Percentiles rank a stretch among this genome's conserved stretches.
phyloP scores from a whole-genome alignment of 345 rosid genomes.

The Rhizophora mangle region DNA sequence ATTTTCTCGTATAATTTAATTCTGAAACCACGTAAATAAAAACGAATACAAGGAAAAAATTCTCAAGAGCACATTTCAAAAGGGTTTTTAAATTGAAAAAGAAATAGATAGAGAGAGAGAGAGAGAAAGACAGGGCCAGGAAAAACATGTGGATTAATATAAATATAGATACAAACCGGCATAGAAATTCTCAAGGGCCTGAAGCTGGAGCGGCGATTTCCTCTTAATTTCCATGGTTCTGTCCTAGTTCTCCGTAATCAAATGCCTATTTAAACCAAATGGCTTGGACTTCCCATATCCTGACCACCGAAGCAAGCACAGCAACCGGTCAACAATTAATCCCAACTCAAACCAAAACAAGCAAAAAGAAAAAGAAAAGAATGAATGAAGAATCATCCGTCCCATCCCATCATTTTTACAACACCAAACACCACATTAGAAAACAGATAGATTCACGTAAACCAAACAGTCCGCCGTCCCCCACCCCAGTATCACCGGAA shows the following conservation, averaged over 20 bases:
- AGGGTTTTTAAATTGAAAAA: not conserved
- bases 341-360: not conserved
- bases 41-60: too few species aligned
- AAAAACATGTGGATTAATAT: not conserved
- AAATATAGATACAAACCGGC: constrained; percentile 34
- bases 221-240: constrained; percentile 45
- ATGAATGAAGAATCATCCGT: not conserved
- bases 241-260: not conserved
- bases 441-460: too few species aligned
- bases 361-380: too few species aligned
- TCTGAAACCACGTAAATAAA: too few species aligned
- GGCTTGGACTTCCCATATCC: constrained; percentile 10
- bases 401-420: too few species aligned
- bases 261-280: not conserved
- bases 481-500: too few species aligned
- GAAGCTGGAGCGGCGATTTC: constrained; percentile 66
- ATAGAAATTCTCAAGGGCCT: constrained; percentile 64
- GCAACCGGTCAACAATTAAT: not conserved
- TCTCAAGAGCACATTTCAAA: too few species aligned
- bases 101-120: not conserved
- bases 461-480: too few species aligned
- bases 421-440: too few species aligned
- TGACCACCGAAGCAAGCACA: not conserved
- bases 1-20: too few species aligned
- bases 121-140: not conserved